Conservation (phyloP, 768 basidiomycete genomes). For the Lactarius pseudohatsudake region DNA sequence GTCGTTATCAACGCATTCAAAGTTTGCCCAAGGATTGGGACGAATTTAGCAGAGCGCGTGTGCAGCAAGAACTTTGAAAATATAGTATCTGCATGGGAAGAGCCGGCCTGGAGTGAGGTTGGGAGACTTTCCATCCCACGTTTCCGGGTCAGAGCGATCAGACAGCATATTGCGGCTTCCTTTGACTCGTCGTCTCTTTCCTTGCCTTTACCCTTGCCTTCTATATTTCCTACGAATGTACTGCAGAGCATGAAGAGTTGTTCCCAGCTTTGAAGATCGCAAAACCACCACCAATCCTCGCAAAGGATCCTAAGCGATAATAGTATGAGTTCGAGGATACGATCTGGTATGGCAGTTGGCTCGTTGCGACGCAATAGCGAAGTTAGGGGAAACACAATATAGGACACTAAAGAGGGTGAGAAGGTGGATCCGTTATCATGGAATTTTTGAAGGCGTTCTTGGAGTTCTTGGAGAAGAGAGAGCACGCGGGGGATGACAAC, state of each 20-base stretch:
- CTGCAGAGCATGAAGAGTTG: conserved; percentile 80
- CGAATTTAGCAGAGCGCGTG: conserved; percentile 49
- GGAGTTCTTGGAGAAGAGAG: conserved; percentile 55
- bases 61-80: conserved; percentile 44
- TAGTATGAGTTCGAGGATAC: conserved; percentile 74
- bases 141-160: conserved; percentile 61
- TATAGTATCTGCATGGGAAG: conserved; percentile 28
- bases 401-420: conserved; percentile 66
- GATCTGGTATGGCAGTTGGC: conserved; percentile 69
- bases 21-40: conserved; percentile 82
- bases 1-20: conserved; percentile 68
- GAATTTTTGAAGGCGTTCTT: conserved; percentile 46
- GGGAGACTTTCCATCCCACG: conserved; percentile 44
- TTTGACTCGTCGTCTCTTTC: conserved; percentile 80
- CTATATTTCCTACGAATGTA: conserved; percentile 62
- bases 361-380: conserved; percentile 77
- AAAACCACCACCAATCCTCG: conserved; percentile 83
- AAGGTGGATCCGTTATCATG: conserved; percentile 43
- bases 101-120: conserved; percentile 30
- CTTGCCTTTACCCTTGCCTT: conserved; percentile 65
- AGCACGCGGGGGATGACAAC: conserved; percentile 48
- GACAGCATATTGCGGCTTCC: conserved; percentile 66
- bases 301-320: conserved; percentile 56
- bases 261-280: conserved; percentile 73
- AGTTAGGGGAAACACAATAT: conserved; percentile 86